phyloP scores from a whole-genome alignment of 2,329 filamentous ascomycete species.

The Fusarium subtropicale region DNA sequence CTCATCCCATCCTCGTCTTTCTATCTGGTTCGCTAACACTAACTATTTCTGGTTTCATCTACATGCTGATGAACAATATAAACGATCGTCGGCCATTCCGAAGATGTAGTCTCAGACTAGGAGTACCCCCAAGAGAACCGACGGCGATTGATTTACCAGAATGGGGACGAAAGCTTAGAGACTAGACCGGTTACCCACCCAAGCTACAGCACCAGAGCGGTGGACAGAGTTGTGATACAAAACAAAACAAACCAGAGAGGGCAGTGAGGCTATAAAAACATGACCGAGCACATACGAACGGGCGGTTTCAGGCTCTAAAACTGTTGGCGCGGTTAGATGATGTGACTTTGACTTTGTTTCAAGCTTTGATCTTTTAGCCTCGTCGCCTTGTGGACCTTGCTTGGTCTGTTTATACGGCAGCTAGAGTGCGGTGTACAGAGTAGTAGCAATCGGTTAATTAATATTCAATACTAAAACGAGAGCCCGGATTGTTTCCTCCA shows the following conservation, averaged over 20 bases:
- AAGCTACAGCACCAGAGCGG: neutral
- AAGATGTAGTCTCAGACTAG: neutral
- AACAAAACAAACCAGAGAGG: neutral
- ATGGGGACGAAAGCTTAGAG: neutral
- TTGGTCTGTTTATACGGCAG: neutral
- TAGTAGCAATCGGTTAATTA: neutral
- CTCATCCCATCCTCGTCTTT: neutral
- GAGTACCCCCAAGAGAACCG: neutral
- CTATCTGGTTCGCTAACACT: neutral
- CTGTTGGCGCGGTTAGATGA: slow-evolving; percentile 5
- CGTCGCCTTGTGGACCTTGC: neutral
- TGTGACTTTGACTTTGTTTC: slow-evolving; percentile 14
- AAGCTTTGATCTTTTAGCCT: slow-evolving; percentile 18
- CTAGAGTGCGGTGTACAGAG: neutral
- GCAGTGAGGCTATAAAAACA: neutral
- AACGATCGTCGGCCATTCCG: neutral
- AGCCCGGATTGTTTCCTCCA: slow-evolving; percentile 1
- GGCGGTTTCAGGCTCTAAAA: slow-evolving; percentile 15
- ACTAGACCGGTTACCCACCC: neutral
- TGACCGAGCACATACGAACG: slow-evolving; percentile 7
- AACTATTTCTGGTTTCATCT: neutral
- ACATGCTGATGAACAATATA: neutral
- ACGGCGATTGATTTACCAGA: neutral
- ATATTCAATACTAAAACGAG: slow-evolving; percentile 3
- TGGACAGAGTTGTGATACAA: neutral